phyloP scores from a whole-genome alignment of 148 eudicot genomes.

The Camellia granthamiana region DNA sequence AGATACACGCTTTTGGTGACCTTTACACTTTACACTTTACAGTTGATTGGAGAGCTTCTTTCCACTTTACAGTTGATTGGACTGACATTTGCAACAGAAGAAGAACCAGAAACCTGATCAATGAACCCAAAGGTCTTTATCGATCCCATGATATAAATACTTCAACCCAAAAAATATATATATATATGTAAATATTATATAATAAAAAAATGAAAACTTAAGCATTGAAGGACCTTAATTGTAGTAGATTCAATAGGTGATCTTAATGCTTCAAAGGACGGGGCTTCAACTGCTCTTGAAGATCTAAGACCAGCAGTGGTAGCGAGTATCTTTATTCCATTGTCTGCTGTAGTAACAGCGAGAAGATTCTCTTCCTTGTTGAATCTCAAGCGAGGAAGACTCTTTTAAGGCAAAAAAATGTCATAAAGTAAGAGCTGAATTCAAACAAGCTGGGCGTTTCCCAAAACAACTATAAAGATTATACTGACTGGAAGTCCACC shows the following conservation, averaged over 20 bases:
- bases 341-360: conserved; percentile 70
- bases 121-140: background rate
- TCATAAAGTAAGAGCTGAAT: conserved; percentile 12
- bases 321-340: conserved; percentile 75
- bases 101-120: conserved; percentile 43
- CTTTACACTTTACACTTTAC: no score
- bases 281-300: conserved; percentile 61
- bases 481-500: conserved; percentile 84
- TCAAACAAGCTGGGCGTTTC: background rate
- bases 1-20: conserved; percentile 72
- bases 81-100: conserved; percentile 42
- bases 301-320: conserved; percentile 61
- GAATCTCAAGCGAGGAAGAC: conserved; percentile 77
- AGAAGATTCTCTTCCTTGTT: conserved; percentile 89
- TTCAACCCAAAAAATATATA: background rate
- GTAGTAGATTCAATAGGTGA: conserved; percentile 62
- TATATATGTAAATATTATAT: background rate
- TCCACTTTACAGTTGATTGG: conserved; percentile 53
- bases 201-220: background rate
- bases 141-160: background rate
- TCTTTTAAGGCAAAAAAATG: conserved; percentile 31
- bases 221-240: conserved; percentile 47
- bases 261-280: conserved; percentile 70
- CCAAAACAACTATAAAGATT: conserved; percentile 10
- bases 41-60: conserved; percentile 56